These are phyloP conservation scores for Setaria italica DNA, from an alignment of 202 grass and related monocot genomes.

Conservation along the genomic window DNA sequence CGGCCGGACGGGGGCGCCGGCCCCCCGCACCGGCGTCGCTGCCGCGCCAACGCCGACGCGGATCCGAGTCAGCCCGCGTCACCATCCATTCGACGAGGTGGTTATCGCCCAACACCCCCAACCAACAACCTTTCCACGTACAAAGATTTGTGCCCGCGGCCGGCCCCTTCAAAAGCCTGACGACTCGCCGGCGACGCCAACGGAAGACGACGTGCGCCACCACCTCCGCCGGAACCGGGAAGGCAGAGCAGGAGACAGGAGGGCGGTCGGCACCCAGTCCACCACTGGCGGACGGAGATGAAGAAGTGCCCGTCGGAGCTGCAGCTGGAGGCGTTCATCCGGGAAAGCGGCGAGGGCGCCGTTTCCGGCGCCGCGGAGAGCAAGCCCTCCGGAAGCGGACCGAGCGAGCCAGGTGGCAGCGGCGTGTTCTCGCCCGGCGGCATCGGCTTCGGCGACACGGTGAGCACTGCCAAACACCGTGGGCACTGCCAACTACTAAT, in stretches of 20 bases:
- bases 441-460: conserved; percentile 40
- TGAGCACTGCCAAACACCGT: conserved; percentile 32
- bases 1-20: neutral
- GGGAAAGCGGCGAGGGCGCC: conserved; percentile 18
- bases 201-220: neutral
- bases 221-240: neutral
- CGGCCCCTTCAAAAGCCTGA: conserved; percentile 38
- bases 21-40: neutral
- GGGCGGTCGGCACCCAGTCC: too few species aligned
- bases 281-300: conserved; percentile 43
- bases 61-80: conserved; percentile 68
- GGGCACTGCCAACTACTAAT: neutral
- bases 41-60: conserved; percentile 43
- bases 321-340: conserved; percentile 69
- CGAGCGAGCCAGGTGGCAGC: neutral
- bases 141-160: neutral
- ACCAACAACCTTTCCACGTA: conserved; percentile 48
- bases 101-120: conserved; percentile 14
- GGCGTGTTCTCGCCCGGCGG: conserved; percentile 27
- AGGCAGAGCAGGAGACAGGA: neutral
- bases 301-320: conserved; percentile 83
- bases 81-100: conserved; percentile 27
- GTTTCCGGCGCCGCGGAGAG: neutral
- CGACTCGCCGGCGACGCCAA: neutral
- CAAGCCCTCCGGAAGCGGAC: neutral